Evolutionary conservation across 768 basidiomycete species (phyloP).

Genomic region (Nevesoporus exiguus): DNA sequence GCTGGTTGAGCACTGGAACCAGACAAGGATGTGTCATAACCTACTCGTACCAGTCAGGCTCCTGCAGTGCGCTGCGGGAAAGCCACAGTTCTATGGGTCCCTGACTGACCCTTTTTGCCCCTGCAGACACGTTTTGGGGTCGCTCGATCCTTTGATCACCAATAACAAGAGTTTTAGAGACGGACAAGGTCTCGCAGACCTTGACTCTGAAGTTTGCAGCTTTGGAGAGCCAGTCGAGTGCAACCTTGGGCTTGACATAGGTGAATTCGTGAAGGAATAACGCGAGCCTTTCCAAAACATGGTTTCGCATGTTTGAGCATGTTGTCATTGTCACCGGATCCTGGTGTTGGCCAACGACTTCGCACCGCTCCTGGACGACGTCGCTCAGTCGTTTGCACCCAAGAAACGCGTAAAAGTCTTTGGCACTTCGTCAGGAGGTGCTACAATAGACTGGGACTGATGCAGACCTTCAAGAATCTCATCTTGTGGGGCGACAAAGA

Average conservation of each 20-base stretch:
- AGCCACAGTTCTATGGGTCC: slow-evolving; percentile 1
- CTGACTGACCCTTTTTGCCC: neutral
- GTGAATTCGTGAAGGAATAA: neutral
- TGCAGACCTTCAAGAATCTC: neutral
- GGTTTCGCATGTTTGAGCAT: neutral
- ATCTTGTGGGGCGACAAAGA: slow-evolving; percentile 2
- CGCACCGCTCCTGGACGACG: neutral
- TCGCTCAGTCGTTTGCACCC: neutral
- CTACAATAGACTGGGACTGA: neutral
- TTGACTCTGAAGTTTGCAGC: neutral
- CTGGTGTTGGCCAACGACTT: neutral
- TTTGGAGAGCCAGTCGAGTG: neutral
- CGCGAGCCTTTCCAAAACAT: neutral
- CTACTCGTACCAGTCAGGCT: slow-evolving; percentile 4
- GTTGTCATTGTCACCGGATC: neutral
- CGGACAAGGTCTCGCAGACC: neutral
- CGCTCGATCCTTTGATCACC: neutral
- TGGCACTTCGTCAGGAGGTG: neutral
- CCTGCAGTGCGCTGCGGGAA: neutral
- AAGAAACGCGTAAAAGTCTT: neutral
- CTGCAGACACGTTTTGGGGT: neutral
- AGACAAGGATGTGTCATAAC: neutral
- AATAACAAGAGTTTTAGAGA: neutral
- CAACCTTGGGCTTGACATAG: neutral
- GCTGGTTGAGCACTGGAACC: neutral